A percentile compares a stretch with the other conserved stretches of the same genome.
Evolutionary conservation across 352 stramenopile species (phyloP).

Genomic region (Peronospora belbahrii): DNA sequence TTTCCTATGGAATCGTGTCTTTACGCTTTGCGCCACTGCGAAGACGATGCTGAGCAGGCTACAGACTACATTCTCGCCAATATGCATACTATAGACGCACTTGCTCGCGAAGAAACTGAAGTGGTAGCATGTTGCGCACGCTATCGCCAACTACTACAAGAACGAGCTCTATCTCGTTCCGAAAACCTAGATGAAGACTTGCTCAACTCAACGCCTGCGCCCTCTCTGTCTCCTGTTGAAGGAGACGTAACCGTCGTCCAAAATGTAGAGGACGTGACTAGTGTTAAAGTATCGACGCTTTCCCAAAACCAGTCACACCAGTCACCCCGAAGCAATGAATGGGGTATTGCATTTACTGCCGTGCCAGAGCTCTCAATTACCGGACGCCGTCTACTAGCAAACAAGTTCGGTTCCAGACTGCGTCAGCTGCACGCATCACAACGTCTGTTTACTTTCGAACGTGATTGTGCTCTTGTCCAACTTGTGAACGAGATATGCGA

Average conservation of each 20-base stretch:
- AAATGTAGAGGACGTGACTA: constrained; percentile 43
- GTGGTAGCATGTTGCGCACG: constrained; percentile 34
- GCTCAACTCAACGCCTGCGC: constrained; percentile 3
- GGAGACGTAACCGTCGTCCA: constrained; percentile 28
- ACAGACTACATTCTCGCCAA: constrained; percentile 82
- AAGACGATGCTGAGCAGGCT: constrained; percentile 75
- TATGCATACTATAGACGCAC: constrained; percentile 72
- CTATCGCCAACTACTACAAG: constrained; percentile 39
- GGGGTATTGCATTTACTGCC: constrained; percentile 80
- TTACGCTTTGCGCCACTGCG: constrained; percentile 72
- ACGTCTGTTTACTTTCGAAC: constrained; percentile 48
- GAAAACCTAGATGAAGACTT: constrained; percentile 13
- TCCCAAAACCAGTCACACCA: constrained; percentile 15
- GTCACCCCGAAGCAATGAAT: constrained; percentile 51
- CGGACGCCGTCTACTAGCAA: constrained; percentile 55
- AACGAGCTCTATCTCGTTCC: constrained; percentile 17
- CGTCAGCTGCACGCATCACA: constrained; percentile 58
- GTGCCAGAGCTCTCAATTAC: constrained; percentile 82
- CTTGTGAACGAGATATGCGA: constrained; percentile 84
- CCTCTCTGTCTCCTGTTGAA: constrained; percentile 19
- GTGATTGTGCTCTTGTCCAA: constrained; percentile 69
- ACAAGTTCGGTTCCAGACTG: constrained; percentile 62
- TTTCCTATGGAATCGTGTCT: constrained; percentile 86
- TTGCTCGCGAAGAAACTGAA: constrained; percentile 72
- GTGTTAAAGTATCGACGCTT: constrained; percentile 23